Conservation (phyloP, 495 filamentous ascomycete species). For the Neurospora sp. region DNA sequence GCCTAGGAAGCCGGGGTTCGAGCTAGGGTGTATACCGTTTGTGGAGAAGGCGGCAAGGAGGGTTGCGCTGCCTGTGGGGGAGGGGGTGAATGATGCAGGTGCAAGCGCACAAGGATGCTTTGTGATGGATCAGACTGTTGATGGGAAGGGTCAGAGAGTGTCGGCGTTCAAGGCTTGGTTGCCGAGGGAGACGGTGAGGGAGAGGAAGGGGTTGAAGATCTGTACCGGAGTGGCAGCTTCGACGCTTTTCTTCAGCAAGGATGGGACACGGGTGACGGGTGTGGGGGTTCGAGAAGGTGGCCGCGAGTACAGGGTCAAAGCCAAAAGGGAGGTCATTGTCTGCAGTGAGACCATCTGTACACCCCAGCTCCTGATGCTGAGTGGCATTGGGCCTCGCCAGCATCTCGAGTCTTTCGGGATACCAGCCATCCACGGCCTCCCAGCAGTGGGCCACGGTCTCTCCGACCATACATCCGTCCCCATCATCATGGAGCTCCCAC, state of each 20-base stretch:
- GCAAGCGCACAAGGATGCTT: slow-evolving; percentile 14
- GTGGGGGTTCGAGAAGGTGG: slow-evolving; percentile 5
- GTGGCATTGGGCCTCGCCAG: slow-evolving; percentile 16
- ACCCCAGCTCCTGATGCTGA: slow-evolving; percentile 19
- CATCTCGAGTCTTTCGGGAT: slow-evolving; percentile 48
- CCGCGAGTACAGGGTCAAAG: slow-evolving; percentile 9
- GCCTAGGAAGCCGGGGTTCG: background rate
- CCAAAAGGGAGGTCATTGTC: slow-evolving; percentile 16
- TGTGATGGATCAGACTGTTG: slow-evolving; percentile 13
- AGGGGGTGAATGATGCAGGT: slow-evolving; percentile 9
- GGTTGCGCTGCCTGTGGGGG: slow-evolving; percentile 8
- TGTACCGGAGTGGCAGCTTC: slow-evolving; percentile 16
- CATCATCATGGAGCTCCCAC: slow-evolving; percentile 14
- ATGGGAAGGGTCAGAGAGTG: slow-evolving; percentile 6
- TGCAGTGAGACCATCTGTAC: slow-evolving; percentile 11
- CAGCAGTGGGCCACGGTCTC: slow-evolving; percentile 13
- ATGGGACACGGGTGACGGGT: slow-evolving; percentile 2
- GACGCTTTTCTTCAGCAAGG: slow-evolving; percentile 6
- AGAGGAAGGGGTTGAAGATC: slow-evolving; percentile 8
- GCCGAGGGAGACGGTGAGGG: background rate
- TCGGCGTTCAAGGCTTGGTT: slow-evolving; percentile 16
- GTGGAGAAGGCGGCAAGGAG: slow-evolving; percentile 4
- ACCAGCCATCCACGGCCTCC: slow-evolving; percentile 34
- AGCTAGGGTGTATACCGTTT: slow-evolving; percentile 4
- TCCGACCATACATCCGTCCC: slow-evolving; percentile 14